Evolutionary conservation across 768 basidiomycete genomes (phyloP), one percentile per base, ranked within the genome.

Genomic region (Tremella mesenterica): DNA sequence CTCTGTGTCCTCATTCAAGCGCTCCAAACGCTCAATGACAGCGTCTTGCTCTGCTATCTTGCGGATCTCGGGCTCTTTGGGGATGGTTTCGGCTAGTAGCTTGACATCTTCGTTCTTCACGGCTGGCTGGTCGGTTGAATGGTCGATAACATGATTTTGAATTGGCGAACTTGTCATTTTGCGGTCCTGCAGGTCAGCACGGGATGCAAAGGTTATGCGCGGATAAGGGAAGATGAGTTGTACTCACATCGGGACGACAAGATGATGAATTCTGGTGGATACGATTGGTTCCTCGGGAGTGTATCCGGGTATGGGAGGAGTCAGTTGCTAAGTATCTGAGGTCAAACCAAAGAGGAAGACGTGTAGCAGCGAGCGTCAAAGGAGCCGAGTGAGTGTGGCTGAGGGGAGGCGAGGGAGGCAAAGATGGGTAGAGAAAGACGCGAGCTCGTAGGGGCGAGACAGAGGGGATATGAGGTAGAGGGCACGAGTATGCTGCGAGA

Each of bases 101-200:
- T 41, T 20, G 33, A 25, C 33, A 21, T 38, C 39, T 34, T 54
- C 33, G 25, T 53, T 45, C 18, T 18, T 44, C 26, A 28, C 46
- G 41, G 26, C 26, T 27, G 20, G 25, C 25, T 48, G 26, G 21
- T 18, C 27, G 25, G 10, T 26, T 34, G 18, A 18, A 41, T 48
- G 29, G 29, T 27, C 13, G 33, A 12, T 48, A 31, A 21, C 5
- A 6, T 29, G 44, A 55, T 55, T 55, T 21, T 48, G 50, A 36
- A 30, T 36, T 18, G 31, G 54, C 50, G 36, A 18, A 46, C 56
- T 48, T 50, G 43, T 56, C 58, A 60, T 60, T 56, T 60, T 60
- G 58, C 52, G 55, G 39, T 41, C 54, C 58, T 60, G 26, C 7
- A 6, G 27, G 31, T 48, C 31, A 18, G 47, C 27, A 14, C 12